Percentiles rank a stretch among this genome's conserved stretches.
phyloP scores from a whole-genome alignment of 2,329 filamentous ascomycete species.

The Paraphoma chrysanthemicola region DNA sequence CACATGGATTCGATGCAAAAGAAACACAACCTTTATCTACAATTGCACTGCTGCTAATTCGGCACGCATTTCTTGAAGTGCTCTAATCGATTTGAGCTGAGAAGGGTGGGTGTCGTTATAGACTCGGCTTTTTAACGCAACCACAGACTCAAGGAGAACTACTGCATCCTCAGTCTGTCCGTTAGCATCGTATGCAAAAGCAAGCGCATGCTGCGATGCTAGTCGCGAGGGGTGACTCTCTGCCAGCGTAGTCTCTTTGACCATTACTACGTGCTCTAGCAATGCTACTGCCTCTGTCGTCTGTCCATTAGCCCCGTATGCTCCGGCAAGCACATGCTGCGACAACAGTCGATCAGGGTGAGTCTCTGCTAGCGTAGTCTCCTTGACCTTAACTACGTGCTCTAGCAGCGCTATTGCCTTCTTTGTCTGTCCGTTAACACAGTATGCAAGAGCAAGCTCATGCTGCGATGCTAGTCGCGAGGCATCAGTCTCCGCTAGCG shows the following conservation, averaged over 20 bases:
- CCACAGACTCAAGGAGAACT: constrained; percentile 6
- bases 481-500: background rate
- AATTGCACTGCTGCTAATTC: background rate
- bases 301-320: constrained; percentile 7
- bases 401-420: constrained; percentile 9
- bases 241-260: background rate
- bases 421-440: constrained; percentile 6
- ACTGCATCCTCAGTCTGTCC: constrained; percentile 10
- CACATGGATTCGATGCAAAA: too few relatives aligned
- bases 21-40: too few relatives aligned
- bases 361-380: background rate
- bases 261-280: constrained; percentile 5
- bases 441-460: background rate
- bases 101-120: background rate
- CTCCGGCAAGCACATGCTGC: background rate
- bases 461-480: background rate
- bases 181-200: constrained; percentile 1
- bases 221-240: background rate
- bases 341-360: background rate
- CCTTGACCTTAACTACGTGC: background rate
- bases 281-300: constrained; percentile 7
- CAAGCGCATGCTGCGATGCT: background rate
- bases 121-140: background rate
- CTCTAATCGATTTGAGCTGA: background rate
- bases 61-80: background rate